Evolutionary conservation across 768 basidiomycete genomes (phyloP).

Genomic region (Roridomyces roridus): DNA sequence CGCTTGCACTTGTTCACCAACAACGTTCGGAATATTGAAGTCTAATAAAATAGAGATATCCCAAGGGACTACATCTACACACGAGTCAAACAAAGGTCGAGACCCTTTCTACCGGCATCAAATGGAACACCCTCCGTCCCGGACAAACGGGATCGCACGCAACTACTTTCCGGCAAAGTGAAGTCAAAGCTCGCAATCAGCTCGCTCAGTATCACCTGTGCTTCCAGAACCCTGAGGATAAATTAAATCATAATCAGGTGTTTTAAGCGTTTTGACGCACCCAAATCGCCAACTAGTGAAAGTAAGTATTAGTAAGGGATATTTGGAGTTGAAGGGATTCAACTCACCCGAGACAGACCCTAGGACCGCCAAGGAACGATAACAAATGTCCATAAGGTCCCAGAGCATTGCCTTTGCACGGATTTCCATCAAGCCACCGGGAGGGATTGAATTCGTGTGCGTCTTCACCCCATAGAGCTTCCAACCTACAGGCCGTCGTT

Average conservation of each 20-base stretch:
- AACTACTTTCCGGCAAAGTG: not conserved
- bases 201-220: not conserved
- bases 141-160: not conserved
- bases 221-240: not conserved
- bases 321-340: not conserved
- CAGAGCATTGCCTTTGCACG: constrained; percentile 2
- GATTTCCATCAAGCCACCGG: not conserved
- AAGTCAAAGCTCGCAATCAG: not conserved
- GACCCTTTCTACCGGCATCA: not conserved
- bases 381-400: constrained; percentile 3
- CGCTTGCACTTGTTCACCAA: too few species aligned
- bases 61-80: too few species aligned
- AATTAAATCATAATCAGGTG: not conserved
- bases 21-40: too few species aligned
- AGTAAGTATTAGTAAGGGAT: not conserved
- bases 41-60: too few species aligned
- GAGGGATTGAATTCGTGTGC: not conserved
- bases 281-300: not conserved
- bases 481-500: not conserved
- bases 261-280: not conserved
- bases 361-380: not conserved
- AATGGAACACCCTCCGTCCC: not conserved
- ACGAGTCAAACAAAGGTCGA: not conserved
- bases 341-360: constrained; percentile 2
- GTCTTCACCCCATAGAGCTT: not conserved